Evolutionary conservation across 2,329 filamentous ascomycete genomes (phyloP), one percentile per base, ranked within the genome.

Genomic region (Scedosporium minutisporum): DNA sequence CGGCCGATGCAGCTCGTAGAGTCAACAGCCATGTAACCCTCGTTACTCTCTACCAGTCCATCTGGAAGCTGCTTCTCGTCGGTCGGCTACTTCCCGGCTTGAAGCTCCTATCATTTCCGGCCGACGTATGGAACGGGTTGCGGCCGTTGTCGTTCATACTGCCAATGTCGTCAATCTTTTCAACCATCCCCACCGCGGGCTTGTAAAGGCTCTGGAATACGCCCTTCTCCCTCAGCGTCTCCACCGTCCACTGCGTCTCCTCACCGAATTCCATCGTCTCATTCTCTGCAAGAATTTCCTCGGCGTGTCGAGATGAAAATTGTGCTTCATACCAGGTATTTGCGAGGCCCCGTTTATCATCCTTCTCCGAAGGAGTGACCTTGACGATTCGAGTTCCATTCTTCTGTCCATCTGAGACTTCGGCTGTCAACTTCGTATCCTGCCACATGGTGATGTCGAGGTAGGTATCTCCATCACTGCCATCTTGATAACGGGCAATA

Each of bases 161-260:
- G 0, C 74, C 74, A 12, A 74, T 65, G 0, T 63, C 46, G 61
- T 75, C 72, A 70, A 75, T 72, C n/a, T 67, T 64, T 1, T 65
- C 61, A 10, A 74, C 63, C 69, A 74, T 72, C 2, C 62, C 65
- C 5, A 75, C 42, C 0, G 69, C 71, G 2, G 70, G 68, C 12
- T 66, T 64, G 51, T 68, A 72, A 4, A 75, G 64, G 10, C 68
- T 66, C 18, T 66, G 65, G 18, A 73, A 66, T 0, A 68, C 58
- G 2, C 67, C 68, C 4, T 68, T 64, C 0, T 59, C 41, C 16
- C 68, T 62, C 10, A 74, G 61, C 21, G 65, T 33, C 0, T 71
- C 65, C 5, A 60, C 46, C 4, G 63, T 67, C 72, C 72, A 75
- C 1, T 27, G 38, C 3, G 68, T 62, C 42, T 57, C 65, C 7